These are phyloP conservation scores for Pyrenophora teres DNA, from an alignment of 2,329 filamentous ascomycete species.

Conservation along the genomic window DNA sequence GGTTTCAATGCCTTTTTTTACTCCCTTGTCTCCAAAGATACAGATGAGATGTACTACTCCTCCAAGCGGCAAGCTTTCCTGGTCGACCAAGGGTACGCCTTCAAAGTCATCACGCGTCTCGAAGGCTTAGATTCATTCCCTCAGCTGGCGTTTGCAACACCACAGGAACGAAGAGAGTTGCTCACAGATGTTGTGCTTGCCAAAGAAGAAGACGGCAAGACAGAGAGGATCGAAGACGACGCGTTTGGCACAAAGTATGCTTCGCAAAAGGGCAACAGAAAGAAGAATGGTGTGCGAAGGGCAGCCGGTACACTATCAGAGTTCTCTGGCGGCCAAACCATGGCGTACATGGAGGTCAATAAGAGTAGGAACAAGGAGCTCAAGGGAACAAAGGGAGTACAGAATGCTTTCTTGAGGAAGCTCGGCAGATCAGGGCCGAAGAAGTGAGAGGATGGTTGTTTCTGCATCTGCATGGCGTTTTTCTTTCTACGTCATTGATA, in stretches of 20 bases:
- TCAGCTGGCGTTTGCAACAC: conserved; percentile 77
- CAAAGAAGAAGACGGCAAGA: conserved; percentile 71
- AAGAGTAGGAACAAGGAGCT: conserved; percentile 55
- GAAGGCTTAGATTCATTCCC: conserved; percentile 86
- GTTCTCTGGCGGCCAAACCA: conserved; percentile 88
- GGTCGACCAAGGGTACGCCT: conserved; percentile 96
- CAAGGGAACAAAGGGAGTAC: conserved; percentile 44
- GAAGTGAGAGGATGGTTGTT: conserved; percentile 1
- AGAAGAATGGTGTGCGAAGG: conserved; percentile 68
- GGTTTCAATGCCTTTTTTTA: conserved; percentile 99
- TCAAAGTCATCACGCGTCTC: conserved; percentile 97
- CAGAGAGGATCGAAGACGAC: conserved; percentile 72
- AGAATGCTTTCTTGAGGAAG: conserved; percentile 54
- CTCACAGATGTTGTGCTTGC: conserved; percentile 88
- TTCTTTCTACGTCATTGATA: no score
- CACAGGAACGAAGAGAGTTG: conserved; percentile 80
- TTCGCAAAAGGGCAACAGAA: conserved; percentile 52
- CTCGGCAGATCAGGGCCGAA: conserved; percentile 32
- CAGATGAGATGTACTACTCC: conserved; percentile 96
- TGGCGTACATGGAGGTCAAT: conserved; percentile 73
- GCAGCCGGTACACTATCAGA: conserved; percentile 86
- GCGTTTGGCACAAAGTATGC: conserved; percentile 60
- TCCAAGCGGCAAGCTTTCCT: conserved; percentile 96
- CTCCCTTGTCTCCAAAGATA: conserved; percentile 95
- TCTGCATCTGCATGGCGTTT: no score